Conservation (phyloP, 2,329 filamentous ascomycete genomes). For the Incumbomyces delicatus region DNA sequence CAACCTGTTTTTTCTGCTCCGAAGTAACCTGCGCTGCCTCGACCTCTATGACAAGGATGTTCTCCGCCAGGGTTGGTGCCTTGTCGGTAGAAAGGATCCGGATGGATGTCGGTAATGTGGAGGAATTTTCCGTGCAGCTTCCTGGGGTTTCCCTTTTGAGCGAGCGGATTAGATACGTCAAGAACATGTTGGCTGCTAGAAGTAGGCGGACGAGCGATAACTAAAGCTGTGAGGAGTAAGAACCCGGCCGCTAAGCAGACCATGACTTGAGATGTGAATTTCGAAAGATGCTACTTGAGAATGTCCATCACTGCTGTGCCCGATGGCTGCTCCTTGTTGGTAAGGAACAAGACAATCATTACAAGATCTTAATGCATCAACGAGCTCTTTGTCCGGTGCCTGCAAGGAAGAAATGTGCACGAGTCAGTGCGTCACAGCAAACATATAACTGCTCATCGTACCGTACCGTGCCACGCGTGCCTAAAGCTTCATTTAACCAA, state of each 20-base stretch:
- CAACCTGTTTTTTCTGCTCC: slow-evolving; percentile 82
- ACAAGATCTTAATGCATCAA: no score
- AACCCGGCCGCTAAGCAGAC: slow-evolving; percentile 15
- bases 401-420: no score
- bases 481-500: no score
- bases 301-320: no score
- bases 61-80: slow-evolving; percentile 62
- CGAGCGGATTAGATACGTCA: background rate
- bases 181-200: slow-evolving; percentile 1
- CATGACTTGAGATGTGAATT: slow-evolving; percentile 9
- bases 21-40: slow-evolving; percentile 57
- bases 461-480: no score
- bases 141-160: slow-evolving; percentile 5
- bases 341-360: no score
- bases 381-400: no score
- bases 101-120: slow-evolving; percentile 89
- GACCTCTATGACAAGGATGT: slow-evolving; percentile 67
- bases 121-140: slow-evolving; percentile 65
- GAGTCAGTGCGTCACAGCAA: no score
- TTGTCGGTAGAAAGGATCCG: slow-evolving; percentile 74
- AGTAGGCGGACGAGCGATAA: slow-evolving; percentile 12
- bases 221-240: slow-evolving; percentile 17
- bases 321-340: no score
- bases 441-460: no score
- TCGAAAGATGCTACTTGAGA: background rate